These are phyloP conservation scores for Hyparrhenia diplandra DNA, from an alignment of 176 grass and related monocot species.

Conservation along the genomic window DNA sequence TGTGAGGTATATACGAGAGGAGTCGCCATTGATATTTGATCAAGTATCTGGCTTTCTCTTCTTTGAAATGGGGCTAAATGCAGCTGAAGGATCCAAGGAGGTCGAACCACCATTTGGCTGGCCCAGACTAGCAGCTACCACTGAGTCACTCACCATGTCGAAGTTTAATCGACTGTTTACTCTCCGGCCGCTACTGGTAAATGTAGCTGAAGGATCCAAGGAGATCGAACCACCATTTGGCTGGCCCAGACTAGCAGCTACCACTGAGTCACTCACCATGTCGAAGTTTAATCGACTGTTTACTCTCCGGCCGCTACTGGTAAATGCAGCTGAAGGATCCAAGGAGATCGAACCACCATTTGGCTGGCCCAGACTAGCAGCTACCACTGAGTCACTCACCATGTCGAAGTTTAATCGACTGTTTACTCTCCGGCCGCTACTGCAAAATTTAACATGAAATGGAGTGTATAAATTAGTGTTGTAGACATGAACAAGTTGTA, in stretches of 20 bases:
- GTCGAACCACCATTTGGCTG: no score
- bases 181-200: no score
- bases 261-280: no score
- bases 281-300: no score
- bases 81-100: conserved; percentile 41
- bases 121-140: no score
- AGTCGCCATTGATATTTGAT: conserved; percentile 32
- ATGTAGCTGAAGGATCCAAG: conserved; percentile 40
- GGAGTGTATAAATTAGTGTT: conserved; percentile 10
- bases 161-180: no score
- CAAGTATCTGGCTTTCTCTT: conserved; percentile 46
- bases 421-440: conserved; percentile 56
- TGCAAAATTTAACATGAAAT: conserved; percentile 34
- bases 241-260: no score
- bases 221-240: conserved; percentile 52
- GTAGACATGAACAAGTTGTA: not conserved
- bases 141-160: no score
- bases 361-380: conserved; percentile 59
- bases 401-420: conserved; percentile 85
- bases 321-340: conserved; percentile 41
- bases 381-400: conserved; percentile 89
- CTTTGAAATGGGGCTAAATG: conserved; percentile 57
- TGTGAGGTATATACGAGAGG: conserved; percentile 40
- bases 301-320: no score
- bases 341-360: conserved; percentile 58